Evolutionary conservation across 2,329 filamentous ascomycete species (phyloP).

Genomic region (Chlorencoelia australis): DNA sequence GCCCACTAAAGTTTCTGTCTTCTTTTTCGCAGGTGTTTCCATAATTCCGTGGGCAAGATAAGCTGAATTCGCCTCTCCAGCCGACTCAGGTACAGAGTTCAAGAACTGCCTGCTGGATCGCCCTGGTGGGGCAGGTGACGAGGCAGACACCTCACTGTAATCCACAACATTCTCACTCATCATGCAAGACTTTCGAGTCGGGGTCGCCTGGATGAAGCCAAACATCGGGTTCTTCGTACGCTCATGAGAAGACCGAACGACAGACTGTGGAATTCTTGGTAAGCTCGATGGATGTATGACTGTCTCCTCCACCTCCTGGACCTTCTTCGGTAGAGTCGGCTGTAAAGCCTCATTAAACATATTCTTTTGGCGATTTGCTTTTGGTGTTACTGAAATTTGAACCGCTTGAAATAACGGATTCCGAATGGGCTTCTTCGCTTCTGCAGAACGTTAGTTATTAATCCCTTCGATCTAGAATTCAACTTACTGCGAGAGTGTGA

Average conservation of each 20-base stretch:
- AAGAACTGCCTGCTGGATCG: constrained; percentile 23
- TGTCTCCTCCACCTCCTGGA: constrained; percentile 10
- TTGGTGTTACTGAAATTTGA: constrained; percentile 28
- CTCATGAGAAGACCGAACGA: constrained; percentile 9
- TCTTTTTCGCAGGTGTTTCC: constrained; percentile 22
- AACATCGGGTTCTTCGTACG: constrained; percentile 13
- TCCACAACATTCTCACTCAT: constrained; percentile 3
- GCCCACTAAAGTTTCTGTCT: constrained; percentile 5
- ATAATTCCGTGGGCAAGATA: constrained; percentile 11
- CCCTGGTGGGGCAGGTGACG: constrained; percentile 19
- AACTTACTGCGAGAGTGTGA: constrained; percentile 40
- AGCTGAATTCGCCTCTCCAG: constrained; percentile 6
- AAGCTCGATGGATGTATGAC: constrained; percentile 20
- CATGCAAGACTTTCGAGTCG: constrained; percentile 15
- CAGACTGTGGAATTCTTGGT: constrained; percentile 22
- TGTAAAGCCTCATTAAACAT: constrained; percentile 16
- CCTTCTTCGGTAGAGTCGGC: constrained; percentile 4
- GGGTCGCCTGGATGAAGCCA: constrained; percentile 23
- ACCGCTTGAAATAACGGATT: constrained; percentile 27
- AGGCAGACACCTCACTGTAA: constrained; percentile 13
- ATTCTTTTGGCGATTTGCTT: constrained; percentile 21
- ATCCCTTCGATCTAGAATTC: not conserved
- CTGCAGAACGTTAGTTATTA: constrained; percentile 31
- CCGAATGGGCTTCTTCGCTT: constrained; percentile 41
- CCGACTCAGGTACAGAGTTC: constrained; percentile 16